These are phyloP conservation scores for Auricularia cornea DNA, from an alignment of 768 basidiomycete genomes.

Conservation along the genomic window DNA sequence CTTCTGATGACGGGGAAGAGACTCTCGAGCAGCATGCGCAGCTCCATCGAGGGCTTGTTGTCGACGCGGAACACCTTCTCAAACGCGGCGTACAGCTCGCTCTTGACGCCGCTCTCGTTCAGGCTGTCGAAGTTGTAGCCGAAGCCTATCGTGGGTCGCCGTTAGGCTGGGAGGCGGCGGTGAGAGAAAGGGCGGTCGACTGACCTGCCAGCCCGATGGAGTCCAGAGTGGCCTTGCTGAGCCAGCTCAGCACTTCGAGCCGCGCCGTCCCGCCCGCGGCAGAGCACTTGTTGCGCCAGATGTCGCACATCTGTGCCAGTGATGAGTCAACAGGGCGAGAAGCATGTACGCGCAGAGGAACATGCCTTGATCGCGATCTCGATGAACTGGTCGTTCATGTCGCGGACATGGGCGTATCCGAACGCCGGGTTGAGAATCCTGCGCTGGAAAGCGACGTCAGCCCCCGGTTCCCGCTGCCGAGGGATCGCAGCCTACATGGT, in stretches of 20 bases:
- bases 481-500: background rate
- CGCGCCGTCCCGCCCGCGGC: background rate
- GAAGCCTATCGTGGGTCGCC: conserved; percentile 19
- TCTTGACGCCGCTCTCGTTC: conserved; percentile 16
- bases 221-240: conserved; percentile 14
- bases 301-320: conserved; percentile 4
- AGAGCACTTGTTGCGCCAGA: conserved; percentile 9
- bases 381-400: conserved; percentile 47
- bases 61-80: conserved; percentile 15
- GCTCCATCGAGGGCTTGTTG: background rate
- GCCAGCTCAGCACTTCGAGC: conserved; percentile 7
- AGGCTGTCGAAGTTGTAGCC: conserved; percentile 27
- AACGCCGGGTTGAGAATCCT: conserved; percentile 32
- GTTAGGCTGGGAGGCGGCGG: background rate
- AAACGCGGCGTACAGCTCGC: conserved; percentile 26
- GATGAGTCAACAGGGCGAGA: background rate
- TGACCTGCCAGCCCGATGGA: conserved; percentile 16
- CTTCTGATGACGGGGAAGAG: conserved; percentile 16
- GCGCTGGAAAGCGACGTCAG: background rate
- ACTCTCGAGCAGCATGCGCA: conserved; percentile 10
- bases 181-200: background rate
- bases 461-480: background rate
- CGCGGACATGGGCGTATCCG: conserved; percentile 30
- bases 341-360: background rate
- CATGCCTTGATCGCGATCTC: conserved; percentile 20